These are phyloP conservation scores for Candida khao-thaluensis DNA, from an alignment of 805 yeast species.

Conservation along the genomic window DNA sequence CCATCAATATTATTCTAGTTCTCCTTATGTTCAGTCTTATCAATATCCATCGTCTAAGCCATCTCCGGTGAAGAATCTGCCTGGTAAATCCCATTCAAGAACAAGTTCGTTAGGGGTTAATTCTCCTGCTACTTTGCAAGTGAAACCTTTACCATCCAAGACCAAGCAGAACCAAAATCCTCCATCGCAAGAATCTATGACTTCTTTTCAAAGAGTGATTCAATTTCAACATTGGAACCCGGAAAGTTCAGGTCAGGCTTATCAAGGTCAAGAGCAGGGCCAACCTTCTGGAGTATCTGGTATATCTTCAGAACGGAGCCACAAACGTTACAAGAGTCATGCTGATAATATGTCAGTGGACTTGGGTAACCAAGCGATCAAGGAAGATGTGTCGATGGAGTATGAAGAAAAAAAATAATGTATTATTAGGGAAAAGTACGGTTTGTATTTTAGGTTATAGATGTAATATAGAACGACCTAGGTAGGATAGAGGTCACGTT, in stretches of 20 bases:
- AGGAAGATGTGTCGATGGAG: constrained; percentile 16
- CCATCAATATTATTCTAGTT: constrained; percentile 10
- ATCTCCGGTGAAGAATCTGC: constrained; percentile 2
- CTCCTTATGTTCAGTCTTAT: constrained; percentile 4
- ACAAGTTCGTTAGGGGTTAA: constrained; percentile 4
- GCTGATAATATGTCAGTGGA: constrained; percentile 32
- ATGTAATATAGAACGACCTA: constrained; percentile 3
- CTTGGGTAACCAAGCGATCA: constrained; percentile 12
- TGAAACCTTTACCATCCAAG: constrained; percentile 40
- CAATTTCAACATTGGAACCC: constrained; percentile 63
- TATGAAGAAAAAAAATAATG: constrained; percentile 5
- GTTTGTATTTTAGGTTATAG: constrained; percentile 7
- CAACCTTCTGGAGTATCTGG: constrained; percentile 13
- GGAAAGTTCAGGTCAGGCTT: constrained; percentile 23
- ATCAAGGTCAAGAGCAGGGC: constrained; percentile 9
- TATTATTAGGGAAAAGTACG: constrained; percentile 3
- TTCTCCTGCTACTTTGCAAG: constrained; percentile 34
- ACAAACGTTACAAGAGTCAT: constrained; percentile 38
- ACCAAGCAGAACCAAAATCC: constrained; percentile 34
- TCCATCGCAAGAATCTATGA: constrained; percentile 44
- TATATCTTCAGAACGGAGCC: constrained; percentile 18
- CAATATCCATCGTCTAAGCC: constrained; percentile 5
- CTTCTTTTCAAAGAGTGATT: constrained; percentile 49
- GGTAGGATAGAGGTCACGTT: no score
- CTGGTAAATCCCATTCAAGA: constrained; percentile 18